These are phyloP conservation scores for Podospora fimiseda DNA, from an alignment of 495 filamentous ascomycete species.

Conservation along the genomic window DNA sequence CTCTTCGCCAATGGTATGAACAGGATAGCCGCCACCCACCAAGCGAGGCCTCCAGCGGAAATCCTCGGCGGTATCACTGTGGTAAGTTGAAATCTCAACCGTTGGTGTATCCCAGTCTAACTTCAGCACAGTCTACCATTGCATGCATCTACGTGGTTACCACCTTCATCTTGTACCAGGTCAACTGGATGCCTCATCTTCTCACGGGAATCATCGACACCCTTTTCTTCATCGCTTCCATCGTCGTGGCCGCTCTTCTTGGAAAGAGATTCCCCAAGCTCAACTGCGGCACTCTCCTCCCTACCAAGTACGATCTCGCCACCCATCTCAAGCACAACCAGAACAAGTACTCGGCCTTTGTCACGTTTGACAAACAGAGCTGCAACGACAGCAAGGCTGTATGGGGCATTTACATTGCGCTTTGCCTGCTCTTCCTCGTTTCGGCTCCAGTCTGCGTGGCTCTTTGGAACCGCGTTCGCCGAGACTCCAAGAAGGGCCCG, in stretches of 20 bases:
- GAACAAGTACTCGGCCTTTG: conserved; percentile 18
- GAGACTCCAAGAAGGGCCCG: conserved; percentile 11
- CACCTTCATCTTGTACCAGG: conserved; percentile 72
- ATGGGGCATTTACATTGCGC: conserved; percentile 81
- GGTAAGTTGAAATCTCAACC: conserved; percentile 48
- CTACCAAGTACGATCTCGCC: background rate
- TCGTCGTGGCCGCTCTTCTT: conserved; percentile 66
- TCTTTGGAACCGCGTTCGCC: conserved; percentile 34
- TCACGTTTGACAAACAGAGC: conserved; percentile 50
- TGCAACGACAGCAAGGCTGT: conserved; percentile 84
- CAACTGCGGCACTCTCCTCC: conserved; percentile 55
- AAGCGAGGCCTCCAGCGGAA: conserved; percentile 59
- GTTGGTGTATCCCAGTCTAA: background rate
- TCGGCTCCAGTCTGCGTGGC: conserved; percentile 48
- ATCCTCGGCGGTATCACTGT: conserved; percentile 73
- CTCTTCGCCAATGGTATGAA: conserved; percentile 77
- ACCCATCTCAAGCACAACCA: conserved; percentile 8
- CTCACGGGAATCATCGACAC: conserved; percentile 59
- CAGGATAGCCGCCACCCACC: conserved; percentile 58
- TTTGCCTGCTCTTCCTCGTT: conserved; percentile 72
- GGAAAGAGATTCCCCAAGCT: conserved; percentile 78
- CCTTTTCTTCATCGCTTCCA: conserved; percentile 65
- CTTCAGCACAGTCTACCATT: conserved; percentile 55
- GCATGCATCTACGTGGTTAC: conserved; percentile 73
- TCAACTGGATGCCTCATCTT: conserved; percentile 70